Percentiles rank a stretch among this genome's conserved stretches.
phyloP scores from a whole-genome alignment of 495 filamentous ascomycete species.

The Pyrenula aspistea region DNA sequence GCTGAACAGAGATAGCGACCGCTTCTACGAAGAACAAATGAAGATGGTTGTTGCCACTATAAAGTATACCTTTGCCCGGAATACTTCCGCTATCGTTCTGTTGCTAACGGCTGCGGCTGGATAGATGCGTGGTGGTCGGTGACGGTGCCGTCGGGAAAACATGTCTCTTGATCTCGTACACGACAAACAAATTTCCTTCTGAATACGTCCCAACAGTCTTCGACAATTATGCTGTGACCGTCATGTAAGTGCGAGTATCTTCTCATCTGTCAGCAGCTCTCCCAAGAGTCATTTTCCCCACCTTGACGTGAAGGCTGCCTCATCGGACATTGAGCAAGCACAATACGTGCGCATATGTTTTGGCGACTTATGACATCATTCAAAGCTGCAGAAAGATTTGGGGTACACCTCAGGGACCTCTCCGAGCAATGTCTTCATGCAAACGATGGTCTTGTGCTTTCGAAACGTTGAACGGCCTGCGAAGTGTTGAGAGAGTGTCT shows the following conservation, averaged over 20 bases:
- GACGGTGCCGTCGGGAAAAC: slow-evolving; percentile 99
- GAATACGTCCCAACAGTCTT: slow-evolving; percentile 99
- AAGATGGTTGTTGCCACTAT: slow-evolving; percentile 78
- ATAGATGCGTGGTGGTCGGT: slow-evolving; percentile 93
- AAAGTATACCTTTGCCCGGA: slow-evolving; percentile 45
- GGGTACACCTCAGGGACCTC: too few species aligned
- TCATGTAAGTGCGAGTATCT: slow-evolving; percentile 70
- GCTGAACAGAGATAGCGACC: background rate
- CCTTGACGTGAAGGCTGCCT: too few species aligned
- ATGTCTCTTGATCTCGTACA: slow-evolving; percentile 96
- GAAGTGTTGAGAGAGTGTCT: background rate
- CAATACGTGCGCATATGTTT: too few species aligned
- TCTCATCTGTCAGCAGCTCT: background rate
- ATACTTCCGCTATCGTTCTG: slow-evolving; percentile 1
- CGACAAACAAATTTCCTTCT: slow-evolving; percentile 98
- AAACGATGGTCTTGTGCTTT: too few species aligned
- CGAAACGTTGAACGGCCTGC: background rate
- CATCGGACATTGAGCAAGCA: too few species aligned
- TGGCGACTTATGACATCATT: too few species aligned
- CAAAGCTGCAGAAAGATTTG: too few species aligned
- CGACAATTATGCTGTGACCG: slow-evolving; percentile 98
- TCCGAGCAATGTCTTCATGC: too few species aligned
- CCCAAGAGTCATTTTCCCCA: too few species aligned
- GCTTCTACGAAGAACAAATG: background rate
- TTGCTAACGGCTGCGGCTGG: background rate